Evolutionary conservation across 345 rosid species (phyloP).

Genomic region (Citrus trifoliata): DNA sequence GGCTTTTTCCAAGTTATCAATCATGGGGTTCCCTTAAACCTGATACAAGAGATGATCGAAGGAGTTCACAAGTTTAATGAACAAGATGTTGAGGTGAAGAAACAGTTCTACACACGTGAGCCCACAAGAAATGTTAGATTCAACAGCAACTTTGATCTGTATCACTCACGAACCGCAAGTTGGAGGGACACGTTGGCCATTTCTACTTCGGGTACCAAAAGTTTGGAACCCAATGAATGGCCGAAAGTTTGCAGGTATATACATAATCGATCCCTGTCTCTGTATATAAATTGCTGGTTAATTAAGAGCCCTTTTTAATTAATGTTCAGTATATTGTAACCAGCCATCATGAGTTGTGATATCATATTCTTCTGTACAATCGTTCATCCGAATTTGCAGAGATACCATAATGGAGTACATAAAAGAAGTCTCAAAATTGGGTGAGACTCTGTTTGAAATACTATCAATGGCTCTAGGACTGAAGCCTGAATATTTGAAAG

Average conservation of each 20-base stretch:
- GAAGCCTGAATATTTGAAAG: not conserved
- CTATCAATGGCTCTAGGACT: not conserved
- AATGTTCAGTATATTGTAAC: too few relatives aligned
- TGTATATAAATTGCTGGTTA: too few relatives aligned
- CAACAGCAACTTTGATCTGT: conserved; percentile 18
- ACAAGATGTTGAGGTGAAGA: conserved; percentile 16
- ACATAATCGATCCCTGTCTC: not conserved
- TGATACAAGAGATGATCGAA: conserved; percentile 17
- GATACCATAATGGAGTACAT: not conserved
- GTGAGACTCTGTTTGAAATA: not conserved
- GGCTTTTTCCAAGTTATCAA: conserved; percentile 48
- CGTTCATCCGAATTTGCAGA: not conserved
- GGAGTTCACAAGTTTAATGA: conserved; percentile 14
- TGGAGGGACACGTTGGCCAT: conserved; percentile 28
- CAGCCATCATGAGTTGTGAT: too few relatives aligned
- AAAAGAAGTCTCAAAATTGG: not conserved
- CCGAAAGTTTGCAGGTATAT: conserved; percentile 3
- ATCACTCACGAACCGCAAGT: conserved; percentile 5
- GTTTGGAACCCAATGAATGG: not conserved
- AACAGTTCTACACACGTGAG: conserved; percentile 9
- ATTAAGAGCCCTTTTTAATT: too few relatives aligned
- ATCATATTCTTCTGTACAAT: not conserved
- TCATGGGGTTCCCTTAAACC: conserved; percentile 30
- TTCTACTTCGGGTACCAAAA: not conserved
- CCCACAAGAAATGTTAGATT: not conserved